Evolutionary conservation across 208 protist genomes (phyloP).

Genomic region (Herpetomonas muscarum): DNA sequence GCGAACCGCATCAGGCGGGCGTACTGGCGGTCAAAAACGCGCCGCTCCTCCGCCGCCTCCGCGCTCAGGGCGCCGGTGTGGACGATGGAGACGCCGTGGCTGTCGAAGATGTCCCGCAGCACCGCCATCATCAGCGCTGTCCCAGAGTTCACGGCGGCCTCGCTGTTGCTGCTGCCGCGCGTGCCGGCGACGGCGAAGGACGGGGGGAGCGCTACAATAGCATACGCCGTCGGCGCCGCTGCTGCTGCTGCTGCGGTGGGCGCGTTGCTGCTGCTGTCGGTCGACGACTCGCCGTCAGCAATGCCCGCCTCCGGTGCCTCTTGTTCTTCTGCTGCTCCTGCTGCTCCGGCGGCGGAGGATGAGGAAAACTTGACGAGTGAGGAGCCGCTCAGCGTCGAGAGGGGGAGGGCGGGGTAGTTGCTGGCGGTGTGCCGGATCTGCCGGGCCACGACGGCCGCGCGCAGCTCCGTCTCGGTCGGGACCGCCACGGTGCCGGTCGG

Average conservation of each 20-base stretch:
- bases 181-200: neutral
- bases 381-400: too few species aligned
- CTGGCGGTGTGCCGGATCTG: neutral
- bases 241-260: too few species aligned
- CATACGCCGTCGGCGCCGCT: neutral
- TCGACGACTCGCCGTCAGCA: neutral
- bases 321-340: too few species aligned
- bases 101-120: conserved; percentile 18
- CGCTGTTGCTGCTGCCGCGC: neutral
- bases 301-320: too few species aligned
- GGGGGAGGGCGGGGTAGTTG: neutral
- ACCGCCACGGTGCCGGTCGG: neutral
- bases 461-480: neutral
- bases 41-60: conserved; percentile 17
- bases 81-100: conserved; percentile 23
- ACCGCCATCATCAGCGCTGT: conserved; percentile 3
- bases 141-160: neutral
- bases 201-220: neutral
- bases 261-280: neutral
- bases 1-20: conserved; percentile 48
- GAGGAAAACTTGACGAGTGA: too few species aligned
- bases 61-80: conserved; percentile 2
- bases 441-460: neutral
- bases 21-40: conserved; percentile 31
- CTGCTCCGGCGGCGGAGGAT: too few species aligned